Base-by-base conservation (phyloP, 2,329 filamentous ascomycete genomes). In the Huntiella bhutanensis region DNA sequence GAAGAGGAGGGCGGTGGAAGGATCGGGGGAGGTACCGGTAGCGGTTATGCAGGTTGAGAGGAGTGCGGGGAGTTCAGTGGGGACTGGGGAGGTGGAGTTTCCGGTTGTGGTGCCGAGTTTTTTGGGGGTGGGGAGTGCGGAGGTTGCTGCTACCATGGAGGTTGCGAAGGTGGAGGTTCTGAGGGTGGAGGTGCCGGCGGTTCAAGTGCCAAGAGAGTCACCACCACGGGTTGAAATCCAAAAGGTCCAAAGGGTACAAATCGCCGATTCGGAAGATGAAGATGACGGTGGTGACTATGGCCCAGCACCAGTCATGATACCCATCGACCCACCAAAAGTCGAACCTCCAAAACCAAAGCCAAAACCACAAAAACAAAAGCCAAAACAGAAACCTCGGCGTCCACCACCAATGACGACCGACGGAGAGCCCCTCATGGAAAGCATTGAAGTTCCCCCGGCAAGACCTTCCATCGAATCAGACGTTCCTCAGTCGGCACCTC, bases 11-110 rank as follows among this genome's bases (percentile, higher is more conserved):
- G 34, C 28, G 28, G 11, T 16, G 6, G 33, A 33, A 28, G 28
- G 8, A 33, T 5, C 13, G n/a, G 28, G 10, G 11, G 10, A 36
- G 33, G 33, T 33, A 12, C 39, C 39, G 22, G 40, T 45, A 15
- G 45, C 47, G 16, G 54, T 56, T 12, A 49, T 48, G 19, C 52
- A 55, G 39, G 51, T 54, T 39, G 48, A 48, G 16, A 48, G 51
- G 44, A 52, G 43, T 34, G 48, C 49, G 15, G 48, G 51, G 44
- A 52, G 43, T 34, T 5, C 19, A 3, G 32, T 34, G 32, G 41
- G 16, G 13, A 19, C 11, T 40, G 22, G 22, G 22, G 22, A 28
- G 22, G 22, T 28, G 6, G 22, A 28, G 22, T 28, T 28, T 28
- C 22, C 22, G 22, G 22, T 28, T 28, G 22, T 28, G 2, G 22